Evolutionary conservation across 2,329 filamentous ascomycete genomes (phyloP), one percentile per base, ranked within the genome.

Genomic region (Neophaeococcomyces mojaviensis): DNA sequence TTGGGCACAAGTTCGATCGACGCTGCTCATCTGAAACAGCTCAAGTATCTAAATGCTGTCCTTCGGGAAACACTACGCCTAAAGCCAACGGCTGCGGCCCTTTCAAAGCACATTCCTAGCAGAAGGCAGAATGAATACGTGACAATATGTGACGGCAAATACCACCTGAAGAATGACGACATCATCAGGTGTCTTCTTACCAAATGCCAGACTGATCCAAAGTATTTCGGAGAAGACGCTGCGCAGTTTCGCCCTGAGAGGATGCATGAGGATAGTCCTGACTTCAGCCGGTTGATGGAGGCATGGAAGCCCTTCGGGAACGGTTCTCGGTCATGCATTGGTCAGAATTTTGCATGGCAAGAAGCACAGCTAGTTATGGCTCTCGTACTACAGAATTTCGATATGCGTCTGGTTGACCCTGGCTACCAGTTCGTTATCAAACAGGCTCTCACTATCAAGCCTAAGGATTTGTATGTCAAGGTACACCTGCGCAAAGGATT

Each of bases 231-330:
- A 0, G 71, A 76, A 0, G 81, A 85, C 49, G 81, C 81, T 1
- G 61, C 74, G 1, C 73, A 79, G 16, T 88, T 85, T 65, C 73
- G 71, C 44, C 84, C 85, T 0, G 84, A 88, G 59, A 71, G 84
- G 8, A 86, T 88, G 82, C n/a, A n/a, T n/a, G n/a, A n/a, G n/a
- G n/a, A n/a, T n/a, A n/a, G n/a, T n/a, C n/a, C n/a, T n/a, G n/a
- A n/a, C n/a, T n/a, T n/a, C n/a, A n/a, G n/a, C n/a, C n/a, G n/a
- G n/a, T 64, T 82, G 0, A 80, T 85, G 32, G 82, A 81, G 12
- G 72, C 73, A 26, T 84, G 78, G 80, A 84, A 85, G 64, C 82
- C 85, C 2, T 89, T 88, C 55, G 86, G 85, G 1, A 84, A 84
- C 48, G 84, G 84, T 1, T 70, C 75, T 51, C 69, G 85, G 44